Base-by-base conservation (phyloP, 176 grass and related monocot genomes). In the Rhynchospora pubera region DNA sequence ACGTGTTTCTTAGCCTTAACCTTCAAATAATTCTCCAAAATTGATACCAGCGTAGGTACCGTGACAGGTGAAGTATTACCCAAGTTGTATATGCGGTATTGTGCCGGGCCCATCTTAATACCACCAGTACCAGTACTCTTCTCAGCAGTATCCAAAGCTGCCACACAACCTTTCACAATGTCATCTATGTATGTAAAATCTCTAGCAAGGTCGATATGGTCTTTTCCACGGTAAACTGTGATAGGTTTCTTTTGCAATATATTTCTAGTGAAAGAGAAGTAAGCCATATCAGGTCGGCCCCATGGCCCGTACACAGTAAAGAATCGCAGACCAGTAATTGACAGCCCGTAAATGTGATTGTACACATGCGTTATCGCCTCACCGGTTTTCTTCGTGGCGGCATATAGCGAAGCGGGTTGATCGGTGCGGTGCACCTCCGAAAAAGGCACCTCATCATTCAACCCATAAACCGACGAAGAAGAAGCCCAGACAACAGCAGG, bases 171-270 rank as follows among this genome's bases (percentile, higher is more conserved):
- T 9, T 81, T 80, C 11, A 89, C 88, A 75, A 89, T 83, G 73
- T 89, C 88, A 51, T 89, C 88, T 21, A 89, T 86, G 84, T 83
- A 89, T 43, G 88, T 89, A 70, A 89, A 89, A 77, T 89, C 88
- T 46, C 88, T 72, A 12, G 84, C 84, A 48, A 89, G 64, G 44
- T 80, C 77, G 61, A 32, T 62, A 60, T 78, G 78, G 52, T 84
- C 57, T 46, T 80, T 73, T 15, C 84, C 84, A 15, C 77, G 55
- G 39, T 82, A 89, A 77, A 89, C 51, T 3, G 83, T 89, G 32
- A 89, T 89, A 15, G 88, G 88, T 62, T 89, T 86, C 43, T 82
- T 85, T 58, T 75, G 72, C 52, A 89, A 84, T 56, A 89, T 89
- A 51, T 86, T 81, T 65, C 88, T 62, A 24, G 88, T 89, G 26